Evolutionary conservation across 2,329 filamentous ascomycete genomes (phyloP).

Genomic region (Claviceps digitariae): DNA sequence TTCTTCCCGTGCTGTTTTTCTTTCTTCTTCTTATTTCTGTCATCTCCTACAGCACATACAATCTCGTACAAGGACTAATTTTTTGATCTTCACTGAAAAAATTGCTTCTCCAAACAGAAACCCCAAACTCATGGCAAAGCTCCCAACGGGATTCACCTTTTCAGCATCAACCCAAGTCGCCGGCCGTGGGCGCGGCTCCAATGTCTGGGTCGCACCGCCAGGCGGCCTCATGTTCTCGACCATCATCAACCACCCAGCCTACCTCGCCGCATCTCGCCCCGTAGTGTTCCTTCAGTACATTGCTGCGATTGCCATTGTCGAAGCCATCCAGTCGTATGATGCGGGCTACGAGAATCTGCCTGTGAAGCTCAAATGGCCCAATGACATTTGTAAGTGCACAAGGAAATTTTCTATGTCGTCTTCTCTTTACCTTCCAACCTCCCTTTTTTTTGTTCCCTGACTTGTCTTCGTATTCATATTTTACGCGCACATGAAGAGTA

Average conservation of each 20-base stretch:
- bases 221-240: constrained; percentile 81
- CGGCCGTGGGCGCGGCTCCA: constrained; percentile 75
- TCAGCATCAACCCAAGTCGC: constrained; percentile 81
- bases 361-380: constrained; percentile 92
- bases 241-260: constrained; percentile 68
- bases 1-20: background rate
- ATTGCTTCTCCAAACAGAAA: constrained; percentile 41
- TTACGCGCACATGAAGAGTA: too few relatives aligned
- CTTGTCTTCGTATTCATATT: too few relatives aligned
- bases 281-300: constrained; percentile 93
- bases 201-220: constrained; percentile 87
- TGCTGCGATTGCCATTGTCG: constrained; percentile 72
- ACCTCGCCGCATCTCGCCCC: constrained; percentile 57
- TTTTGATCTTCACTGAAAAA: too few relatives aligned
- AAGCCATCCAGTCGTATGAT: constrained; percentile 71
- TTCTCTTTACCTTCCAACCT: too few relatives aligned
- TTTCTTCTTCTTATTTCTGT: background rate
- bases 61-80: background rate
- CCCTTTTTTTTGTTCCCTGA: too few relatives aligned
- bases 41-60: background rate
- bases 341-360: constrained; percentile 60
- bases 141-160: constrained; percentile 78
- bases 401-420: too few relatives aligned
- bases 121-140: constrained; percentile 54
- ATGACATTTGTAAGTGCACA: constrained; percentile 75